Base-by-base conservation (phyloP, 2,329 filamentous ascomycete genomes). In the Trichoderma citrinoviride region DNA sequence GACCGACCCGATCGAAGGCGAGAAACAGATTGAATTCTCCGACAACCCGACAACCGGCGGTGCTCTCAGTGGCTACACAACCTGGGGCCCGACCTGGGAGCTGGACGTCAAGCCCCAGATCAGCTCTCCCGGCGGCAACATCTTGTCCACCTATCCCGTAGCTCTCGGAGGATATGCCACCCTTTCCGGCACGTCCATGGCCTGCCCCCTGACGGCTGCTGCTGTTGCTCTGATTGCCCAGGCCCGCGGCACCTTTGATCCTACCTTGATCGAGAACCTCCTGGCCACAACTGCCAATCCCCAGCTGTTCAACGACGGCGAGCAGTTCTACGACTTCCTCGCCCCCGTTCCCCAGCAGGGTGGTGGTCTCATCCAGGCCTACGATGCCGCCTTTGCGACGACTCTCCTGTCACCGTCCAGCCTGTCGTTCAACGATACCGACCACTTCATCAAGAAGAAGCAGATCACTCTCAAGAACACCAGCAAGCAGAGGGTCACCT, bases 371-470 rank as follows among this genome's bases (percentile, higher is more conserved):
- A 76, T 89, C 55, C 84, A 87, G 68, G 86, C 85, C 4, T 83
- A 83, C 67, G 83, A 87, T 64, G 84, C 85, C 3, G 83, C 86
- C 6, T 80, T 83, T 68, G 77, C 82, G 17, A 84, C 79, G 2
- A 81, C 82, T 2, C 70, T 84, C 14, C 76, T 89, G 21, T 82
- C 81, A 69, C 81, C 79, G 10, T 83, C 83, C n/a, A 84, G 82
- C 72, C 74, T 90, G 15, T 81, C 84, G 3, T 88, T 89, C 76
- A 89, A 89, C 71, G 87, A 90, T 72, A 87, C 85, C 0, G 83
- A 85, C 68, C 73, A 88, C 77, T 82, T 87, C 67, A 72, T 73
- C 52, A 83, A 82, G 52, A 73, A 73, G 17, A 76, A 78, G 25
- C 73, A 77, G 0, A 73, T 86, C 56, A 82, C 81, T 65, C 78